A percentile compares a stretch with the other conserved stretches of the same genome.
These are phyloP conservation scores for Suhomyces bolitotheri DNA, from an alignment of 1,139 yeast species.

Conservation along the genomic window DNA sequence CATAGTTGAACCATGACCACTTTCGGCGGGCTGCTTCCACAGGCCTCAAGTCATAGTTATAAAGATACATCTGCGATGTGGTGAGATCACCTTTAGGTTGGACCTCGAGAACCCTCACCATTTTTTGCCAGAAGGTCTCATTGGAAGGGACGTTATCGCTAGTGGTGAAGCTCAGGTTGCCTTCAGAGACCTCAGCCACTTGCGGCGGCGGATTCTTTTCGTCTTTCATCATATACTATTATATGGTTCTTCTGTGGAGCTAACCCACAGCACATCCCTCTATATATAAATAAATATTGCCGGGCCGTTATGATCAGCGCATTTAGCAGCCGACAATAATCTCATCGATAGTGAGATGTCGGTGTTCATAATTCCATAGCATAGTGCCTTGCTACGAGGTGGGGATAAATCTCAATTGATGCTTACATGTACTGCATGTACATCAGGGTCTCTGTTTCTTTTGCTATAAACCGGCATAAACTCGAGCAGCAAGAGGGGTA, in stretches of 20 bases:
- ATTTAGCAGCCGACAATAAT: no score
- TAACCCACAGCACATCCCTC: neutral
- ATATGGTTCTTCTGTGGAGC: neutral
- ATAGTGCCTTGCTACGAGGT: no score
- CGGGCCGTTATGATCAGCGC: no score
- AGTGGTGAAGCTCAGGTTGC: slow-evolving; percentile 33
- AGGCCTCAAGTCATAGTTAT: slow-evolving; percentile 74
- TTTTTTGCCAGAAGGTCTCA: slow-evolving; percentile 4
- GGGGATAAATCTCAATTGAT: no score
- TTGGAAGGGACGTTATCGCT: slow-evolving; percentile 2
- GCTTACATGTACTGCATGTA: no score
- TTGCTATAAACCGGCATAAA: no score
- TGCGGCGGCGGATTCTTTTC: neutral
- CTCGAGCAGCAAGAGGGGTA: no score
- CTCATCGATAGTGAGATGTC: no score
- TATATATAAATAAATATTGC: no score
- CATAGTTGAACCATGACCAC: slow-evolving; percentile 82
- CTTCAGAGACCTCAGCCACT: slow-evolving; percentile 37
- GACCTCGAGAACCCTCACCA: slow-evolving; percentile 18
- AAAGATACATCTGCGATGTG: slow-evolving; percentile 57
- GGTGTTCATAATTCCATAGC: no score
- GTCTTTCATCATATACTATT: neutral
- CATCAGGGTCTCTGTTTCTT: no score
- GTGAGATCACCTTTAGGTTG: slow-evolving; percentile 38
- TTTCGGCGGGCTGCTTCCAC: slow-evolving; percentile 66